Evolutionary conservation across 1,284 basidiomycete species (phyloP).

Genomic region (Flammula alnicola): DNA sequence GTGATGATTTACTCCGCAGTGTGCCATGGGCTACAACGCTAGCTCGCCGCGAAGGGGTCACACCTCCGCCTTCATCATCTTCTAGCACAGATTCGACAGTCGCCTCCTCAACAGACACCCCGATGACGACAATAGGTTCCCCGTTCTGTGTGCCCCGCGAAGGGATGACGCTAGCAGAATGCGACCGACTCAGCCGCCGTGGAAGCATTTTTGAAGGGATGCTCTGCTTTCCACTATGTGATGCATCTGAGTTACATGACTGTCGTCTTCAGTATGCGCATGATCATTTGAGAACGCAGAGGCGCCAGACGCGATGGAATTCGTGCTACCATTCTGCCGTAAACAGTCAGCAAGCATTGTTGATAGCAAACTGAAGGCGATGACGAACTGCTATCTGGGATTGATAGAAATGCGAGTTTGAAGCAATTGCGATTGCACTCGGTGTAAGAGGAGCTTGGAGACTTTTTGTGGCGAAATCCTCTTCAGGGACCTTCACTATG

Average conservation of each 20-base stretch:
- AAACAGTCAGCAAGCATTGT: slow-evolving; percentile 8
- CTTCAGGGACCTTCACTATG: slow-evolving; percentile 28
- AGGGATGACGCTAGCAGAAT: slow-evolving; percentile 47
- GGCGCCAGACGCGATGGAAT: slow-evolving; percentile 53
- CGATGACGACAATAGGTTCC: slow-evolving; percentile 49
- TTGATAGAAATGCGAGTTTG: slow-evolving; percentile 55
- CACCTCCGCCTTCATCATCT: slow-evolving; percentile 24
- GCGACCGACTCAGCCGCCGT: slow-evolving; percentile 54
- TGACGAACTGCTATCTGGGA: slow-evolving; percentile 48
- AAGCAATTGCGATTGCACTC: slow-evolving; percentile 40
- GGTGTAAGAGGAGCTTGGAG: slow-evolving; percentile 13
- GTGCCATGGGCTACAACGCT: slow-evolving; percentile 43
- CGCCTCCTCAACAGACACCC: slow-evolving; percentile 62
- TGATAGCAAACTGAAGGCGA: slow-evolving; percentile 2
- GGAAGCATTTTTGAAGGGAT: slow-evolving; percentile 58
- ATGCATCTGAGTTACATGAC: slow-evolving; percentile 60
- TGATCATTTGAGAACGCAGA: slow-evolving; percentile 42
- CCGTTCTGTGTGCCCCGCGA: slow-evolving; percentile 24
- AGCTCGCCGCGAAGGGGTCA: slow-evolving; percentile 27
- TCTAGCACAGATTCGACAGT: slow-evolving; percentile 46
- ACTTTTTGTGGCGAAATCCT: slow-evolving; percentile 17
- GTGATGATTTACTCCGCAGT: slow-evolving; percentile 45
- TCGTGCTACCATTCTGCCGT: slow-evolving; percentile 49
- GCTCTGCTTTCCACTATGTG: slow-evolving; percentile 54
- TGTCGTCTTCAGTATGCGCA: slow-evolving; percentile 47